Conservation (phyloP, 2,329 filamentous ascomycete species). For the Diaporthe citriasiana region DNA sequence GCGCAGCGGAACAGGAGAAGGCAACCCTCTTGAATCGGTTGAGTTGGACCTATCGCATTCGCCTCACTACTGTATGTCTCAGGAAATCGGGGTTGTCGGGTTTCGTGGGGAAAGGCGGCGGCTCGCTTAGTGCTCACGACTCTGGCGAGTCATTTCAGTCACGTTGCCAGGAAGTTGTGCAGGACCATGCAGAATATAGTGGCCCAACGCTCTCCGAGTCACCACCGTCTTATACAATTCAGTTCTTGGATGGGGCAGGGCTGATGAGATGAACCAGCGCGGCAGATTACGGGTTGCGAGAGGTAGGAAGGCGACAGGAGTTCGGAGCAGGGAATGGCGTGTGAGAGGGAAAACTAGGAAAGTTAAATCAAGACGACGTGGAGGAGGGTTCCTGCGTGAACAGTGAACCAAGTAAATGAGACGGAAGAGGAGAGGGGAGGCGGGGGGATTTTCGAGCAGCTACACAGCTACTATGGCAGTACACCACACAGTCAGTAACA, state of each 20-base stretch:
- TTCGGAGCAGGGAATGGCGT: background rate
- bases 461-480: too few relatives aligned
- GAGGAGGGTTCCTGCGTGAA: background rate
- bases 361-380: slow-evolving; percentile 35
- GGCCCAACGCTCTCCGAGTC: slow-evolving; percentile 30
- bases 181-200: slow-evolving; percentile 24
- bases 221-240: slow-evolving; percentile 33
- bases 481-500: slow-evolving; percentile 13
- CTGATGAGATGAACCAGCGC: background rate
- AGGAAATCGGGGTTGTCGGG: slow-evolving; percentile 9
- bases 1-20: background rate
- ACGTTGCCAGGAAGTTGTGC: slow-evolving; percentile 11
- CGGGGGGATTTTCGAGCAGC: slow-evolving; percentile 10
- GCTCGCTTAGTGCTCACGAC: slow-evolving; percentile 12
- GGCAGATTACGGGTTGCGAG: slow-evolving; percentile 12
- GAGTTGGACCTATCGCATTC: slow-evolving; percentile 12
- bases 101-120: slow-evolving; percentile 27
- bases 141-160: slow-evolving; percentile 39
- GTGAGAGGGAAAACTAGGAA: slow-evolving; percentile 29
- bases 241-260: background rate
- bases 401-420: background rate
- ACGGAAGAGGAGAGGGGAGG: slow-evolving; percentile 8
- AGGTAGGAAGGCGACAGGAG: background rate
- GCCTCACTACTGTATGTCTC: slow-evolving; percentile 11
- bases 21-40: background rate